Base-by-base conservation (phyloP, 306 rosid species). In the Rosa lucieae region DNA sequence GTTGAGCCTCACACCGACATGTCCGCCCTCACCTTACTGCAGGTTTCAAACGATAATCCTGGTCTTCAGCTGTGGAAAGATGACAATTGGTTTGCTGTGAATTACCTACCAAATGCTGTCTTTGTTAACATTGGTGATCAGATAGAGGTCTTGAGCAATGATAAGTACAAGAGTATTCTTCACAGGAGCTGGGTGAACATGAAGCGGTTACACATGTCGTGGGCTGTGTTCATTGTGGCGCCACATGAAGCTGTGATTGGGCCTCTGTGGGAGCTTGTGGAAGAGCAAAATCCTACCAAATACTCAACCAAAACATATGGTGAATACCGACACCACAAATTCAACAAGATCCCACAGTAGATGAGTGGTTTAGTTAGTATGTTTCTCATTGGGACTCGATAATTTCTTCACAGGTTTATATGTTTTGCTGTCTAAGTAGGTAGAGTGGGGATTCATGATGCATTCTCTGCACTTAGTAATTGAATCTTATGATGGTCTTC, bases 1-100 rank as follows among this genome's bases (percentile, higher is more conserved):
- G 94, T 90, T 35, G 97, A 92, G 77, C 78, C 97, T 15, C 97
- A 90, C 83, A 90, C 97, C 2, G 93, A 92, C 70, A 90, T 92
- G 94, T 87, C 87, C n/a, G 91, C 87, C 67, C 77, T 92, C 37
- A 90, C 93, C 7, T 0, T 92, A 12, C 90, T 88, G 29, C 29
- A 26, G 0, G 83, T 92, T 35, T 82, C 93, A 0, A 92, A 92
- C 15, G 77, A 88, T 1, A 92, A 88, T 73, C 85, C 91, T 0
- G 94, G 94, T 67, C 90, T 90, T 5, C 92, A 90, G 75, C 73
- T 92, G 23, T 84, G 89, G 89, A 87, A 26, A 26, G 85, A 84
- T 4, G 66, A 55, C 39, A 48, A 63, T 0, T 92, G 93, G 94
- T 81, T 90, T 20, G 89, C 90, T 0, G 88, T 87, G 12, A 42